A percentile compares a stretch with the other conserved stretches of the same genome.
phyloP scores from a whole-genome alignment of 257 asterid genomes.

The Fraxinus pennsylvanica region DNA sequence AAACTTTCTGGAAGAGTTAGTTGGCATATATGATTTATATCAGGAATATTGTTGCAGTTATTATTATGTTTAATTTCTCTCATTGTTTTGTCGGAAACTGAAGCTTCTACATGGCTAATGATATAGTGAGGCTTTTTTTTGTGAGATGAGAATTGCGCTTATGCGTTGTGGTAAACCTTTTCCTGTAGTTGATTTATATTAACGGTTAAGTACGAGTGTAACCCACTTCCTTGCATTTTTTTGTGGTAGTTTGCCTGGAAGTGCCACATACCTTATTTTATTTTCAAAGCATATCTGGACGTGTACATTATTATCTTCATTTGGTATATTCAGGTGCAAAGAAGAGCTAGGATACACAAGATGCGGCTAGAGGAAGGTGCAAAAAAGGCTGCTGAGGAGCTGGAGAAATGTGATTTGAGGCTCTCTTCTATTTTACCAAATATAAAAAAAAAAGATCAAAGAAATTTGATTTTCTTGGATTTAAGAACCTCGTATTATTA shows the following conservation, averaged over 20 bases:
- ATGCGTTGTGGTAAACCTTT: not conserved
- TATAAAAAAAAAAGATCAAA: not conserved
- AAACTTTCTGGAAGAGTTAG: not conserved
- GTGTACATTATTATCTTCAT: conserved; percentile 9
- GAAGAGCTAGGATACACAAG: conserved; percentile 87
- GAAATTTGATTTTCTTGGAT: conserved; percentile 7
- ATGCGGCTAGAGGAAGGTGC: conserved; percentile 88
- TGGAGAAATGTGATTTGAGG: conserved; percentile 65
- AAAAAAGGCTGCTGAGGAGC: conserved; percentile 85
- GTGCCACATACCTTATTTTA: not conserved
- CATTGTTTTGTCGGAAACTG: not conserved
- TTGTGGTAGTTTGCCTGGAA: not conserved
- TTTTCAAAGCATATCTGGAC: not conserved
- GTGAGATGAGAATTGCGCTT: not conserved
- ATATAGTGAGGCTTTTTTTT: not conserved
- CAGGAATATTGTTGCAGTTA: not conserved
- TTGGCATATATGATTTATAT: not conserved
- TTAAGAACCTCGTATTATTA: conserved; percentile 18
- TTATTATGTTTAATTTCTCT: not conserved
- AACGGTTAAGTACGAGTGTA: not conserved
- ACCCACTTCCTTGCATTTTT: not conserved
- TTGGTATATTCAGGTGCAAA: conserved; percentile 52
- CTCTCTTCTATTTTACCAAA: not conserved
- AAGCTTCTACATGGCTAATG: not conserved
- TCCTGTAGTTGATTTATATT: not conserved